These are phyloP conservation scores for Trichoderma sp. DNA, from an alignment of 2,329 filamentous ascomycete species.

Conservation along the genomic window DNA sequence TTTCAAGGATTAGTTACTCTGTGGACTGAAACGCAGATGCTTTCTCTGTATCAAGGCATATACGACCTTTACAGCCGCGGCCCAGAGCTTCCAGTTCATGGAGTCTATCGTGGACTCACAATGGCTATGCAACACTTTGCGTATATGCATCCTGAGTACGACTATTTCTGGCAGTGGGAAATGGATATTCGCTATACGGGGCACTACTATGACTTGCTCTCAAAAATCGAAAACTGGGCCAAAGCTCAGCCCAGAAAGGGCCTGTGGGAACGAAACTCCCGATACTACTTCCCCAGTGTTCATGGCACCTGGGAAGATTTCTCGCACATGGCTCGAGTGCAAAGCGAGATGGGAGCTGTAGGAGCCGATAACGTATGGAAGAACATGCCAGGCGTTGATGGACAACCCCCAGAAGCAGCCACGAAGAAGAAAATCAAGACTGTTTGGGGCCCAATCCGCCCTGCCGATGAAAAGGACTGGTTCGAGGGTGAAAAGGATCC, in stretches of 20 bases:
- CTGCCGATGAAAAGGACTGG: constrained; percentile 68
- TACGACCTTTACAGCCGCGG: constrained; percentile 72
- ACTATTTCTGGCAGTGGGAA: constrained; percentile 94
- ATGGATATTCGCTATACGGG: constrained; percentile 91
- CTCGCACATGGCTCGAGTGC: constrained; percentile 71
- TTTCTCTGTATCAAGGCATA: constrained; percentile 83
- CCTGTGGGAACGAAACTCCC: constrained; percentile 77
- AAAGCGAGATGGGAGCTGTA: constrained; percentile 70
- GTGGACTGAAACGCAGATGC: constrained; percentile 95
- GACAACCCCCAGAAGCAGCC: constrained; percentile 43
- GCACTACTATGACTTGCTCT: constrained; percentile 78
- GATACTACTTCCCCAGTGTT: constrained; percentile 76
- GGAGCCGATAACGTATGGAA: constrained; percentile 71
- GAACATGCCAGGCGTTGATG: constrained; percentile 49
- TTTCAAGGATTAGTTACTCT: constrained; percentile 87
- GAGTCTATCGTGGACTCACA: constrained; percentile 87
- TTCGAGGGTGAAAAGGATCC: constrained; percentile 76
- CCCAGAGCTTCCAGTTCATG: constrained; percentile 77
- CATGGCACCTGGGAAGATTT: constrained; percentile 83
- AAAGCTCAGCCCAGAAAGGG: constrained; percentile 75
- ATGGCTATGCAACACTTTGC: constrained; percentile 97
- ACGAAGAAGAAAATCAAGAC: constrained; percentile 58
- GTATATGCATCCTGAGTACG: constrained; percentile 83
- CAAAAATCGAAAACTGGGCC: constrained; percentile 71
- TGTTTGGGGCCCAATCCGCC: constrained; percentile 84